These are phyloP conservation scores for Euclidium syriacum DNA, from an alignment of 345 rosid species.

Conservation along the genomic window DNA sequence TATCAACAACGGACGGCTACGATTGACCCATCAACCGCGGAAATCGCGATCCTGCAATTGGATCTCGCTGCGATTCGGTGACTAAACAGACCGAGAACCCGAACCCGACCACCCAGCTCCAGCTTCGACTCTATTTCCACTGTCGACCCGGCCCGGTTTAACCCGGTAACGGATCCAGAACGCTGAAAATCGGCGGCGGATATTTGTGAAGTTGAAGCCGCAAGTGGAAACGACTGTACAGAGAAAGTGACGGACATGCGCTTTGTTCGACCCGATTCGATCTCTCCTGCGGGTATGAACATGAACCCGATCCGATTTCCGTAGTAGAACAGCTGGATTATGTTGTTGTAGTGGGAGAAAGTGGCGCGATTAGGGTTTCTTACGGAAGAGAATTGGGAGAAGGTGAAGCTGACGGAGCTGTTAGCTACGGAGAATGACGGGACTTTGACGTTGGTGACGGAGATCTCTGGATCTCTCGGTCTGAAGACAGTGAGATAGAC, in stretches of 20 bases:
- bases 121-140: constrained; percentile 77
- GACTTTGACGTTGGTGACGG: constrained; percentile 70
- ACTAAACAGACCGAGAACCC: constrained; percentile 72
- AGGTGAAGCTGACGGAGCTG: constrained; percentile 77
- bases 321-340: constrained; percentile 78
- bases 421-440: constrained; percentile 81
- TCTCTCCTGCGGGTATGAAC: constrained; percentile 91
- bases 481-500: constrained; percentile 85
- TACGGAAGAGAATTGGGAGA: constrained; percentile 71
- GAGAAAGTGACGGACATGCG: constrained; percentile 77
- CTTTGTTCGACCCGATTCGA: constrained; percentile 76
- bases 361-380: constrained; percentile 75
- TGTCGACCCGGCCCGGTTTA: constrained; percentile 56
- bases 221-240: constrained; percentile 73
- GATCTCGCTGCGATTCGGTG: constrained; percentile 60
- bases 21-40: constrained; percentile 76
- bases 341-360: constrained; percentile 87
- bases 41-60: constrained; percentile 57
- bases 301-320: constrained; percentile 84
- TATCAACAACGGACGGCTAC: constrained; percentile 75
- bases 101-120: constrained; percentile 71
- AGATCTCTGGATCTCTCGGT: constrained; percentile 81
- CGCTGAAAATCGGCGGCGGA: constrained; percentile 8
- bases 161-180: constrained; percentile 20
- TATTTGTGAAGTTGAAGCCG: constrained; percentile 16